A percentile compares a stretch with the other conserved stretches of the same genome.
Evolutionary conservation across 2,329 filamentous ascomycete species (phyloP).

Genomic region (Fusarium austroafricanum): DNA sequence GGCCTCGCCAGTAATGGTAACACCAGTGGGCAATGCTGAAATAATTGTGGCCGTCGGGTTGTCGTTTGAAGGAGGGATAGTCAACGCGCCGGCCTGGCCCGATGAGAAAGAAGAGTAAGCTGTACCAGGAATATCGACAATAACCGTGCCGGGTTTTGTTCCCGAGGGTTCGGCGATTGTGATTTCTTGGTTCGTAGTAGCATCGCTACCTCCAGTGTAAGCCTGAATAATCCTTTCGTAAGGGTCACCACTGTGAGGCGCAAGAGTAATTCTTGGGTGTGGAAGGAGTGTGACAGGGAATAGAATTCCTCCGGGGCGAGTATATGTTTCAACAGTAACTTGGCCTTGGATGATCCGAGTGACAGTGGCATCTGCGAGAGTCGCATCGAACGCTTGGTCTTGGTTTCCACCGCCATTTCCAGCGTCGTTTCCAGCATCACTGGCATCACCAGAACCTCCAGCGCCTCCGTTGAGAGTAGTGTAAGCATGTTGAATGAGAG

Average conservation of each 20-base stretch:
- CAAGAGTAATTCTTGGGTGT: slow-evolving; percentile 33
- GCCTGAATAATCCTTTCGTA: slow-evolving; percentile 35
- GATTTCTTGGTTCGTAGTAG: slow-evolving; percentile 30
- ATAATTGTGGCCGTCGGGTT: slow-evolving; percentile 32
- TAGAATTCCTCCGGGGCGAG: slow-evolving; percentile 12
- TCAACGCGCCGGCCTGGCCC: slow-evolving; percentile 31
- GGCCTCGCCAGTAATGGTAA: slow-evolving; percentile 12
- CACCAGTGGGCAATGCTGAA: slow-evolving; percentile 27
- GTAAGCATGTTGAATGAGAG: slow-evolving; percentile 26
- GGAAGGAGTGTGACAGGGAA: slow-evolving; percentile 29
- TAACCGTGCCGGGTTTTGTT: slow-evolving; percentile 30
- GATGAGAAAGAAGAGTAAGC: slow-evolving; percentile 30
- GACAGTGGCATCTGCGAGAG: slow-evolving; percentile 9
- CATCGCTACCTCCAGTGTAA: slow-evolving; percentile 30
- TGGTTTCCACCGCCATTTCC: slow-evolving; percentile 11
- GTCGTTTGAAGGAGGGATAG: slow-evolving; percentile 29
- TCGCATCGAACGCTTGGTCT: slow-evolving; percentile 25
- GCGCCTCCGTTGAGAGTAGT: slow-evolving; percentile 18
- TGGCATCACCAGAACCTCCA: slow-evolving; percentile 2
- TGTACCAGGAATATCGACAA: slow-evolving; percentile 31
- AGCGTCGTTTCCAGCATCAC: background rate
- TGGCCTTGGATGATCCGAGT: slow-evolving; percentile 7
- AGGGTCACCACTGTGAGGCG: slow-evolving; percentile 26
- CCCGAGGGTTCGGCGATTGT: slow-evolving; percentile 33
- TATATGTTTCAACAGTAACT: slow-evolving; percentile 17